Conservation (phyloP, 495 filamentous ascomycete genomes). For the Viridothelium virens region DNA sequence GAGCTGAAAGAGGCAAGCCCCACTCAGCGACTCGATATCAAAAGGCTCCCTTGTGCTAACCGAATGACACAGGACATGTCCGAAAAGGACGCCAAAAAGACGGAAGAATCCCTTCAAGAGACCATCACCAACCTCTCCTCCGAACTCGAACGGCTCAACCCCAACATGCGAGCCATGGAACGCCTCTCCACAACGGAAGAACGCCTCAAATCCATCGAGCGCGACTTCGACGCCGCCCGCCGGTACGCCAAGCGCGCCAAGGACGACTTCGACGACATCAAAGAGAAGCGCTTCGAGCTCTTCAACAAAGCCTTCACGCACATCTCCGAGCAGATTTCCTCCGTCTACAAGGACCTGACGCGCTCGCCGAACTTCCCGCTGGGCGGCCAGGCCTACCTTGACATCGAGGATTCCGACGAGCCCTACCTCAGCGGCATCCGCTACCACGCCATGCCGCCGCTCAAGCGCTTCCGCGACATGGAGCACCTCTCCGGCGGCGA, state of each 20-base stretch:
- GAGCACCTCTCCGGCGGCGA: slow-evolving; percentile 95
- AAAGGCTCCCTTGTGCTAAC: not conserved
- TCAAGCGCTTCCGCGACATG: slow-evolving; percentile 99
- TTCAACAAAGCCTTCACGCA: slow-evolving; percentile 94
- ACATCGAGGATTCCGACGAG: slow-evolving; percentile 83
- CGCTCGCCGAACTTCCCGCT: slow-evolving; percentile 74
- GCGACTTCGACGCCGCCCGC: slow-evolving; percentile 79
- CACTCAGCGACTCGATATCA: not conserved
- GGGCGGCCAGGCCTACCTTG: slow-evolving; percentile 90
- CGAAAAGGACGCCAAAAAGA: slow-evolving; percentile 20
- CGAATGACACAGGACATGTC: slow-evolving; percentile 17
- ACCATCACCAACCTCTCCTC: slow-evolving; percentile 62
- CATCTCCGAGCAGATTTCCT: slow-evolving; percentile 87
- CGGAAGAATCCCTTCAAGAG: slow-evolving; percentile 69
- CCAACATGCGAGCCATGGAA: slow-evolving; percentile 91
- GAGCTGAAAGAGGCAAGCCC: slow-evolving; percentile 66
- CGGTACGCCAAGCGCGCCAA: slow-evolving; percentile 63
- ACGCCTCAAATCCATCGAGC: slow-evolving; percentile 75
- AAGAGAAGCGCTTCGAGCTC: slow-evolving; percentile 73
- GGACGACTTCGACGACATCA: slow-evolving; percentile 72
- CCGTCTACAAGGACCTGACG: slow-evolving; percentile 92
- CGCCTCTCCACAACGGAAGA: slow-evolving; percentile 79
- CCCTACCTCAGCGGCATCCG: slow-evolving; percentile 92
- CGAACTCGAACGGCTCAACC: slow-evolving; percentile 86
- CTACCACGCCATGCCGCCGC: slow-evolving; percentile 96